Base-by-base conservation (phyloP, 148 eudicot species). In the Polygonum maritimum region DNA sequence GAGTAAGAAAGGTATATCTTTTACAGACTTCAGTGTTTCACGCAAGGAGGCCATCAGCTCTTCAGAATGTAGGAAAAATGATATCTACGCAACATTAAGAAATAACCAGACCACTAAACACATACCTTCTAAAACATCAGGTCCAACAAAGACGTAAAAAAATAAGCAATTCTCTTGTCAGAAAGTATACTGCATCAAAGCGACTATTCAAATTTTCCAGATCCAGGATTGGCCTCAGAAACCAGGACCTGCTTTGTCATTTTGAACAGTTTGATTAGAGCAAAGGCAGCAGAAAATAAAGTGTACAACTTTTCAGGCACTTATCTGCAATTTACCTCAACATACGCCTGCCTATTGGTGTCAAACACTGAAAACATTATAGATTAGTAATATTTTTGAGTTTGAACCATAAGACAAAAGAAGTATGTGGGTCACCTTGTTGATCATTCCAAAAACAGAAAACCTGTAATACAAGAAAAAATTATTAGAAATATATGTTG, bases 361-460 rank as follows among this genome's bases (percentile, higher is more conserved):
- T 95, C 79, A 90, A 89, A 83, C 99, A 95, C 99, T 95, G 88
- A 67, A 74, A 80, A 19, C 49, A 83, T 48, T 45, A 72, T 75
- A 76, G 69, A 52, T 86, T 14, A 84, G 69, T 71, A 40, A 76
- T 69, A 82, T 36, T 67, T 67, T 2, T 22, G 71, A 67, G 41
- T 26, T 60, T 60, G 71, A 35, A 67, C 8, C 10, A 60, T 35
- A 36, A 15, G 19, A 58, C 45, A 19, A 67, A 67, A 26, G 10
- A 38, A 67, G 44, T 14, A 26, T 67, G 3, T 35, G 19, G 44
- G 19, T 15, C 57, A 95, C 99, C 99, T 95, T 95, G 76, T 95
- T 92, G 97, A 95, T 92, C 96, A 95, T 89, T 67, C 99, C 99
- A 84, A 90, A 95, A n/a, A 95, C 91, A 80, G 99, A 95, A 82